Evolutionary conservation across 1,284 basidiomycete species (phyloP).

Genomic region (Wallemia ichthyophaga): DNA sequence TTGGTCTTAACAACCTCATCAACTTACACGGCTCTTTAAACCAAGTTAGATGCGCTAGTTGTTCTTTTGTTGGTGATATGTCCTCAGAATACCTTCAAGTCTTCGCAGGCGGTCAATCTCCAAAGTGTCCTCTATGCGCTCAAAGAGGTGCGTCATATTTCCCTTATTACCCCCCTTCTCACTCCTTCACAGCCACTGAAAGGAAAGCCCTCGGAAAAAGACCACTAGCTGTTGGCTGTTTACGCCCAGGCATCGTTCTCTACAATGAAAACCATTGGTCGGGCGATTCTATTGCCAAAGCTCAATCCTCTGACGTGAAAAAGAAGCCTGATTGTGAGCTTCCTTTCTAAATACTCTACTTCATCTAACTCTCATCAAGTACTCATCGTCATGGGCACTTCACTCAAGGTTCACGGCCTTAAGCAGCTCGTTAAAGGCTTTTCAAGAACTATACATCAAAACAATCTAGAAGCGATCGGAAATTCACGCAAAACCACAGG

Average conservation of each 20-base stretch:
- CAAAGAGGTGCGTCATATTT: slow-evolving; percentile 18
- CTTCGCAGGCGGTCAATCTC: not conserved
- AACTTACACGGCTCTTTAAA: not conserved
- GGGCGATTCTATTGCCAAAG: not conserved
- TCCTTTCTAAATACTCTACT: not conserved
- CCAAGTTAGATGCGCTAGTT: not conserved
- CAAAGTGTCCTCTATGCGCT: slow-evolving; percentile 23
- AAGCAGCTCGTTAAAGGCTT: slow-evolving; percentile 83
- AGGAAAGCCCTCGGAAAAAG: slow-evolving; percentile 51
- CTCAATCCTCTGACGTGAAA: not conserved
- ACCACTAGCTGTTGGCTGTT: slow-evolving; percentile 37
- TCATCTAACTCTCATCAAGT: slow-evolving; percentile 28
- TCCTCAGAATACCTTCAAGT: not conserved
- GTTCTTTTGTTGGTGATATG: slow-evolving; percentile 21
- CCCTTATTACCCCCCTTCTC: not conserved
- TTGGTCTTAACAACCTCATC: slow-evolving; percentile 25
- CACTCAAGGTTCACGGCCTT: slow-evolving; percentile 61
- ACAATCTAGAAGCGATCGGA: not conserved
- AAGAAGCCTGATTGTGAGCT: not conserved
- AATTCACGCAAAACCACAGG: not conserved
- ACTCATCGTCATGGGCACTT: slow-evolving; percentile 84
- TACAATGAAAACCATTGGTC: slow-evolving; percentile 36
- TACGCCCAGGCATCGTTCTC: slow-evolving; percentile 62
- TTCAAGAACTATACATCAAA: slow-evolving; percentile 38
- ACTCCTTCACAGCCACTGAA: slow-evolving; percentile 26